Evolutionary conservation across 2,329 filamentous ascomycete genomes (phyloP).

Genomic region (Monascus ruber): DNA sequence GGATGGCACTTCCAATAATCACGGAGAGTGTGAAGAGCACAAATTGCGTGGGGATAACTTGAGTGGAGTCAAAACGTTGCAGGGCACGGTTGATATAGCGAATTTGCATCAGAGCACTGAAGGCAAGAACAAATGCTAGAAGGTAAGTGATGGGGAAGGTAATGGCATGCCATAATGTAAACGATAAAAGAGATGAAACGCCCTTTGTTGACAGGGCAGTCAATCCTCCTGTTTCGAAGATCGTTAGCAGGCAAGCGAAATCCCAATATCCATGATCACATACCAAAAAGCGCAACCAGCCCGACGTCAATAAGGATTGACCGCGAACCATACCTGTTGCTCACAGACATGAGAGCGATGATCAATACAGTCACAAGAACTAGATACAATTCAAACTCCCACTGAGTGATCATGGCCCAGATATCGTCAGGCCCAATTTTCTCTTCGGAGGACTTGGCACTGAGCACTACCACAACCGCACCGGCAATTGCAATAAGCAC

Average conservation of each 20-base stretch:
- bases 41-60: conserved; percentile 96
- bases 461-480: conserved; percentile 84
- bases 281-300: conserved; percentile 86
- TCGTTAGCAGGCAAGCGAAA: conserved; percentile 6
- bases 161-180: conserved; percentile 77
- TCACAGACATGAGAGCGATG: conserved; percentile 65
- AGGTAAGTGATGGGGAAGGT: conserved; percentile 86
- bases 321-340: conserved; percentile 69
- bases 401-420: conserved; percentile 74
- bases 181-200: conserved; percentile 86
- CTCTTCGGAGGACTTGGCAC: conserved; percentile 76
- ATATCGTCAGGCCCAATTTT: conserved; percentile 86
- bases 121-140: conserved; percentile 65
- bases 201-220: conserved; percentile 96
- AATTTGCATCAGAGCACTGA: conserved; percentile 89
- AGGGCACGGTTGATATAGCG: conserved; percentile 87
- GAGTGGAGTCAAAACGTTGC: conserved; percentile 90
- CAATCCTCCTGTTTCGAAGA: conserved; percentile 59
- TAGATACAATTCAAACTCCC: conserved; percentile 86
- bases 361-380: conserved; percentile 66
- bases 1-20: conserved; percentile 81
- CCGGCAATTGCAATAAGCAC: conserved; percentile 79
- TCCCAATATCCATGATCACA: conserved; percentile 17
- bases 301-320: conserved; percentile 88
- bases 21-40: conserved; percentile 93